Evolutionary conservation across 1,139 yeast species (phyloP), one percentile per base, ranked within the genome.

Genomic region (Diutina mesorugosa): DNA sequence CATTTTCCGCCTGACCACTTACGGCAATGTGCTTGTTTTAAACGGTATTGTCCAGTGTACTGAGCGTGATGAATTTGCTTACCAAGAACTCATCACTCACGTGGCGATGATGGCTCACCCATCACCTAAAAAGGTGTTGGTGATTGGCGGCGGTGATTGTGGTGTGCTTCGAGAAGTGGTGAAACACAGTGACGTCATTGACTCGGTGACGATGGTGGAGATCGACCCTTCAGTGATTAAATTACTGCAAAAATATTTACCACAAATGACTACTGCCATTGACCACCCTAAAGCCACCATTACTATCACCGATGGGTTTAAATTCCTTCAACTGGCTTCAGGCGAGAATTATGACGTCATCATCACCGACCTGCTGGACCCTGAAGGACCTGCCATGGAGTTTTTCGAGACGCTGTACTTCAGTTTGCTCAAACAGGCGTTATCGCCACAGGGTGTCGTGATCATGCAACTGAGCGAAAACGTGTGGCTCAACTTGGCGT

Each of bases 331-430:
- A 59, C 14, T 7, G 21, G 75, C 78, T 55, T 60, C 67, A 35
- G 68, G 67, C 56, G 68, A 67, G 32, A 78, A 79, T 63, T 91
- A 78, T 67, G 98, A 93, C 69, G 86, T 91, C 55, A 90, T 93
- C 62, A 90, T 93, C 64, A 90, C 97, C 46, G 99, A 93, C 69
- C 88, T 97, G 9, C 87, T 96, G 10, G 99, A 93, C 69, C 98
- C 98, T 2, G 98, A 93, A 66, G 99, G 99, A 1, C 99, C 99
- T 9, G 99, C 99, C 3, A 96, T 85, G 65, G 89, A 90, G 54
- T 87, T 93, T 62, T 93, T 93, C 77, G 91, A 90, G 71, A 79
- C 81, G 62, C 83, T 82, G 59, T 93, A 91, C 73, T 93, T 91
- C 71, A 77, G 81, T 66, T 76, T 93, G 56, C 74, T 93, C 58